Percentiles rank a stretch among this genome's conserved stretches.
phyloP scores from a whole-genome alignment of 257 asterid genomes.

The Verbascum thapsus region DNA sequence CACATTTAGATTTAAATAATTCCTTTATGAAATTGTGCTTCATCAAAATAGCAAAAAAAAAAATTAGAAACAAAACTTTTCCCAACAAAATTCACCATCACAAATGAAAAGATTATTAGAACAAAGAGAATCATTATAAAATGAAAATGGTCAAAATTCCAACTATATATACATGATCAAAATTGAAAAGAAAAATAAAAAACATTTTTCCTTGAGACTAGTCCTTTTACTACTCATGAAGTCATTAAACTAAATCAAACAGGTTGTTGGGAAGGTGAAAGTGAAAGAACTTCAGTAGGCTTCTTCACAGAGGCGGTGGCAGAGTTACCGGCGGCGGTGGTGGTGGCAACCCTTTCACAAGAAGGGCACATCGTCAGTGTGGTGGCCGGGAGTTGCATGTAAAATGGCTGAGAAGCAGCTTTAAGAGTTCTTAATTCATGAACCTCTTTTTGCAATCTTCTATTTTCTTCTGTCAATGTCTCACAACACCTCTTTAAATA shows the following conservation, averaged over 20 bases:
- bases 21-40: no score
- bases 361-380: slow-evolving; percentile 96
- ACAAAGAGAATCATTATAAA: background rate
- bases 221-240: no score
- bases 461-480: slow-evolving; percentile 82
- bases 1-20: no score
- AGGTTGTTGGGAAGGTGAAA: slow-evolving; percentile 37
- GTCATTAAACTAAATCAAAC: slow-evolving; percentile 30
- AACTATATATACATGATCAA: slow-evolving; percentile 31
- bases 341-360: slow-evolving; percentile 67
- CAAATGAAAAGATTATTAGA: slow-evolving; percentile 29
- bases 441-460: slow-evolving; percentile 80
- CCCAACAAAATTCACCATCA: slow-evolving; percentile 19
- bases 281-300: slow-evolving; percentile 35
- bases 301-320: slow-evolving; percentile 25
- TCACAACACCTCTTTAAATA: slow-evolving; percentile 84
- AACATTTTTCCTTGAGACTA: background rate
- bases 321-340: no score
- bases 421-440: slow-evolving; percentile 82
- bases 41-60: no score
- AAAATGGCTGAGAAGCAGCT: slow-evolving; percentile 77
- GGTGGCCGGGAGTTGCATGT: slow-evolving; percentile 88
- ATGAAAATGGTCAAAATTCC: slow-evolving; percentile 26
- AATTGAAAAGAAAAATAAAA: background rate
- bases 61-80: no score